A percentile compares a stretch with the other conserved stretches of the same genome.
Evolutionary conservation across 352 stramenopile species (phyloP).

Genomic region (Phytophthora sojae): DNA sequence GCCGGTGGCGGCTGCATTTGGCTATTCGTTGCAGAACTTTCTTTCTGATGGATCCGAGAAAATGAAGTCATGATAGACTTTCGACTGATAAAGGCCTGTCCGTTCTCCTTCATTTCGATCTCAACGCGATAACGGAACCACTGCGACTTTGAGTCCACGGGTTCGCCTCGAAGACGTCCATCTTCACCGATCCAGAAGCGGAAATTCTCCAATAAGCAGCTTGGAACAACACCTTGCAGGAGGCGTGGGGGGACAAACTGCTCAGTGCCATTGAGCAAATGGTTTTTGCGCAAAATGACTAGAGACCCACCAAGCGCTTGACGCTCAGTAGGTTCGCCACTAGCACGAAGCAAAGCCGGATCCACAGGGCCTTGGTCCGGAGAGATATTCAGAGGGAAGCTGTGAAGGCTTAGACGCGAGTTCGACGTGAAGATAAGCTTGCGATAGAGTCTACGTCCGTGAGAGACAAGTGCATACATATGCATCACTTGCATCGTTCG

Average conservation of each 20-base stretch:
- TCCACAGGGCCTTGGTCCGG: constrained; percentile 69
- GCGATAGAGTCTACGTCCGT: constrained; percentile 96
- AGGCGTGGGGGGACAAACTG: constrained; percentile 93
- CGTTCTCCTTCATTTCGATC: constrained; percentile 59
- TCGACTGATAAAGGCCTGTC: constrained; percentile 59
- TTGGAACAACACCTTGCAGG: constrained; percentile 94
- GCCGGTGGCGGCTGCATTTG: constrained; percentile 57
- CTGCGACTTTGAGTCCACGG: constrained; percentile 85
- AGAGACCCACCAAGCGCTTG: constrained; percentile 84
- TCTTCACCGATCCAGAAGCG: constrained; percentile 98
- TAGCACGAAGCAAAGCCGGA: constrained; percentile 63
- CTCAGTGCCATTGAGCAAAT: constrained; percentile 73
- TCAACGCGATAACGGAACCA: constrained; percentile 91
- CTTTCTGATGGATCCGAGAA: constrained; percentile 57
- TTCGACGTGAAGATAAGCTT: constrained; percentile 98
- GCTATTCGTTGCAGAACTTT: constrained; percentile 20
- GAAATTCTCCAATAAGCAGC: constrained; percentile 95
- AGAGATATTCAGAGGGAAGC: constrained; percentile 83
- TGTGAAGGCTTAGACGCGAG: constrained; percentile 93
- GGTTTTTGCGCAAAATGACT: constrained; percentile 88
- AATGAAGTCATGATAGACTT: constrained; percentile 78
- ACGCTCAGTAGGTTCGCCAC: constrained; percentile 71
- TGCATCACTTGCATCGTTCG: constrained; percentile 92
- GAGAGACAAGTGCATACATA: constrained; percentile 97
- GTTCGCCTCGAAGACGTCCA: constrained; percentile 95